A percentile compares a stretch with the other conserved stretches of the same genome.
Conservation (phyloP, 2,329 filamentous ascomycete genomes). For the Colletotrichum gloeosporioides region DNA sequence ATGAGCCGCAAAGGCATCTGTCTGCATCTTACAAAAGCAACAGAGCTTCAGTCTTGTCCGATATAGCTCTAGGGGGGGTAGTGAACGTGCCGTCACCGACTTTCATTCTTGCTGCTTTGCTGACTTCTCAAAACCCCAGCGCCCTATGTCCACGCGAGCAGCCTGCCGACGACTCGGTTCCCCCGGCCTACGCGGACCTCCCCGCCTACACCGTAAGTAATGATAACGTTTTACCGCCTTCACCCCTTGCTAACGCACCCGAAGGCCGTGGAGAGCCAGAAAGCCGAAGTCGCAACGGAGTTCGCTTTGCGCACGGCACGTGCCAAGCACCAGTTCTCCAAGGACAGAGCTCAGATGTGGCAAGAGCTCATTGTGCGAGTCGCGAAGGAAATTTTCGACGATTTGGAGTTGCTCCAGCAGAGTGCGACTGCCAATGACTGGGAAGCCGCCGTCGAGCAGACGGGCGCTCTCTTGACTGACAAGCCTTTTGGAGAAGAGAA, state of each 20-base stretch:
- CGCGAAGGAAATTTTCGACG: not conserved
- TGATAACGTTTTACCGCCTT: not conserved
- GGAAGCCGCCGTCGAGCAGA: not conserved
- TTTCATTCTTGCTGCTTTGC: not conserved
- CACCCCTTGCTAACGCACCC: not conserved
- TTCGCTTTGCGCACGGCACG: not conserved
- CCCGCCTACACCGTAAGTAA: not conserved
- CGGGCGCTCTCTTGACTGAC: not conserved
- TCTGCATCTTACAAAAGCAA: not conserved
- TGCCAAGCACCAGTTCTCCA: not conserved
- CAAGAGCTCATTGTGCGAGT: not conserved
- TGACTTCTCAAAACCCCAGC: not conserved
- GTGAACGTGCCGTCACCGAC: not conserved
- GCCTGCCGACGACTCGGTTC: accelerated
- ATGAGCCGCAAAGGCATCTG: not conserved
- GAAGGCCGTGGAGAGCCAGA: not conserved
- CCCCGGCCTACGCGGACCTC: not conserved
- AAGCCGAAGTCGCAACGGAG: not conserved
- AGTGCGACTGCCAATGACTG: not conserved
- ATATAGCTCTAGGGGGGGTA: not conserved
- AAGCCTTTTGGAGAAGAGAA: not conserved
- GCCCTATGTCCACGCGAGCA: not conserved
- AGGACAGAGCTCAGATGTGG: not conserved
- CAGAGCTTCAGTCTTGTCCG: not conserved
- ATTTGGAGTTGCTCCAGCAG: not conserved